Conservation (phyloP, 768 basidiomycete genomes). For the Tremella yokohamensis region DNA sequence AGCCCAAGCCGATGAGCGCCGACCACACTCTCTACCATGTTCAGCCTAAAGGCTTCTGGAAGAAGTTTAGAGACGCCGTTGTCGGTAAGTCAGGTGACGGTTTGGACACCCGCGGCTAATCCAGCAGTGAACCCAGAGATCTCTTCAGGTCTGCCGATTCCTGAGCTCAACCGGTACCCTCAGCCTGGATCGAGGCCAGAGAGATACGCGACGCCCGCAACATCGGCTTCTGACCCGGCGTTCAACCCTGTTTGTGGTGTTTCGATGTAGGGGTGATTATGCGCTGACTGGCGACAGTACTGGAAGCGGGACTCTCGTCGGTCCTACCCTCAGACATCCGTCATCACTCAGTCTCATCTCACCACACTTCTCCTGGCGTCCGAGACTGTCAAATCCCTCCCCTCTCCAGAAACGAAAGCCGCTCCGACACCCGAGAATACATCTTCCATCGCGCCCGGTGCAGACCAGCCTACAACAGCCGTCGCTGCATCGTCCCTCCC, state of each 20-base stretch:
- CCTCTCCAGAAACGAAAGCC: slow-evolving; percentile 51
- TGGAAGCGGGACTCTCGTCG: slow-evolving; percentile 79
- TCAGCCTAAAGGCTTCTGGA: slow-evolving; percentile 76
- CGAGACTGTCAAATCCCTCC: slow-evolving; percentile 53
- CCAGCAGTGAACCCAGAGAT: slow-evolving; percentile 74
- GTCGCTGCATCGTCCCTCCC: slow-evolving; percentile 41
- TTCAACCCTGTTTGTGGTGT: slow-evolving; percentile 34
- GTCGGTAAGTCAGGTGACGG: slow-evolving; percentile 51
- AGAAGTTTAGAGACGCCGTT: slow-evolving; percentile 82
- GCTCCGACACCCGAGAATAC: slow-evolving; percentile 53
- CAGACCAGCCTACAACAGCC: slow-evolving; percentile 16
- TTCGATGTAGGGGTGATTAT: neutral
- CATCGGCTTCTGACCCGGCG: slow-evolving; percentile 62
- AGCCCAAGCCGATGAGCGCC: slow-evolving; percentile 56
- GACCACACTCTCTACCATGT: slow-evolving; percentile 83
- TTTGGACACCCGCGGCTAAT: slow-evolving; percentile 11
- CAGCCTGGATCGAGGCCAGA: slow-evolving; percentile 86
- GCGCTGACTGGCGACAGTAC: slow-evolving; percentile 55
- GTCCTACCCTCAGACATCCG: slow-evolving; percentile 84
- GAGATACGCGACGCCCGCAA: slow-evolving; percentile 79
- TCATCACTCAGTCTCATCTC: slow-evolving; percentile 78
- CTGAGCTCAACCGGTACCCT: slow-evolving; percentile 70
- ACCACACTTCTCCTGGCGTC: slow-evolving; percentile 77
- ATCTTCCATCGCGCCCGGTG: slow-evolving; percentile 27
- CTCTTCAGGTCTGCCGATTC: slow-evolving; percentile 79